Conservation (phyloP, 306 rosid species). For the Prunus persica region Prunus_persica_NCBIv2 NC_034011.1:14392001-14392500, state of each 20-base stretch:
- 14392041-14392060: conserved; percentile 10
- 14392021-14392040: conserved; percentile 14
- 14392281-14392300: too few species aligned
- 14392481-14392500: fast-evolving
- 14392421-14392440: too few species aligned
- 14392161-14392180: conserved; percentile 17
- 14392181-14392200: conserved; percentile 5
- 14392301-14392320: too few species aligned
- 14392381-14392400: too few species aligned
- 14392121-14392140: conserved; percentile 37
- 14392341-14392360: too few species aligned
- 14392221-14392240: background rate
- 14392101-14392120: conserved; percentile 13
- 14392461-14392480: too few species aligned
- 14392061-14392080: conserved; percentile 14
- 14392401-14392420: too few species aligned
- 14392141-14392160: conserved; percentile 5
- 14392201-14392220: background rate
- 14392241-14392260: background rate
- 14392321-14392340: too few species aligned
- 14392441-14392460: too few species aligned
- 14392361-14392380: too few species aligned
- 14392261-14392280: too few species aligned
- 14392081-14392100: conserved; percentile 26
- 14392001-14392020: conserved; percentile 7